These are phyloP conservation scores for Oryza punctata DNA, from an alignment of 176 grass and related monocot genomes.

Conservation along the genomic window DNA sequence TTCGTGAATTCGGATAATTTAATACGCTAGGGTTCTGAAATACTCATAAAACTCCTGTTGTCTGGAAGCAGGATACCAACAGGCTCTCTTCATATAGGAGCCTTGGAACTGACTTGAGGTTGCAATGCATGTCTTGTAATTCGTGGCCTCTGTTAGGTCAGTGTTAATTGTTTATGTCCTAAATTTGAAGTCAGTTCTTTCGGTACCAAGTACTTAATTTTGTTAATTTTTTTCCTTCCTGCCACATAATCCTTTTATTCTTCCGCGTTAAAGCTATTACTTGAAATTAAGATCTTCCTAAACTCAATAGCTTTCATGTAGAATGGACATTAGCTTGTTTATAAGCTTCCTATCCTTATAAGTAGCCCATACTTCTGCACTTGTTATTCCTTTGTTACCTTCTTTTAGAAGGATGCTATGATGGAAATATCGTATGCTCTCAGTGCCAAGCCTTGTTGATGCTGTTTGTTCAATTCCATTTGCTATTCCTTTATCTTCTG, in stretches of 20 bases:
- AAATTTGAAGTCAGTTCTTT: constrained; percentile 62
- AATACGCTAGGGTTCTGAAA: constrained; percentile 54
- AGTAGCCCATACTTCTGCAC: neutral
- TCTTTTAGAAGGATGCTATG: neutral
- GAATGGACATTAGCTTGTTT: neutral
- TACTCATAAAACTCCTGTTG: constrained; percentile 85
- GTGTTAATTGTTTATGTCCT: constrained; percentile 85
- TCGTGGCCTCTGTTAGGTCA: constrained; percentile 90
- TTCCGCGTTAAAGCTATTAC: neutral
- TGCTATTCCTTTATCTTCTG: neutral
- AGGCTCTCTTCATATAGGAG: constrained; percentile 68
- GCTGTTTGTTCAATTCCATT: too few relatives aligned
- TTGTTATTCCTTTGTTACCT: neutral
- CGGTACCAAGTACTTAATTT: constrained; percentile 44
- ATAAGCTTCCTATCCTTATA: neutral
- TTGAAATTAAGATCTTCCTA: neutral
- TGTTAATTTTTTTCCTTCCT: constrained; percentile 22
- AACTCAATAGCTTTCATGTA: neutral
- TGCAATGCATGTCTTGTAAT: constrained; percentile 85
- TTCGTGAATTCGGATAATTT: constrained; percentile 72
- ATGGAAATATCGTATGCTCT: neutral
- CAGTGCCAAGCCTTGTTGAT: too few relatives aligned
- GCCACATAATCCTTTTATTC: constrained; percentile 32
- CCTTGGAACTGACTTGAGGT: constrained; percentile 73
- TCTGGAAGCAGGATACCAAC: constrained; percentile 82